Base-by-base conservation (phyloP, 495 filamentous ascomycete species). In the Podospora bellae-mahoneyi region DNA sequence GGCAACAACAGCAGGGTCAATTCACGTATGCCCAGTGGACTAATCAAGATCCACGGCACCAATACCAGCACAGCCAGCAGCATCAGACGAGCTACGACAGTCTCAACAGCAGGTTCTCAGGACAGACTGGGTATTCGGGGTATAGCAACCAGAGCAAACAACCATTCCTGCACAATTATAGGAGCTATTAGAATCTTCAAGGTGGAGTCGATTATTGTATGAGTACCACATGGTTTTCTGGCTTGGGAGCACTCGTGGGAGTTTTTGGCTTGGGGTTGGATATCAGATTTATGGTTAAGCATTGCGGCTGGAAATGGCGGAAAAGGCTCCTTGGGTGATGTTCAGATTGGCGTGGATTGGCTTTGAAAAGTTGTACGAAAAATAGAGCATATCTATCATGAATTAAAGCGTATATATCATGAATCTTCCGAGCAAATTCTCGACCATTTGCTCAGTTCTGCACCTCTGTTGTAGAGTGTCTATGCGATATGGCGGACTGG, bases 101-200 rank as follows among this genome's bases (percentile, higher is more conserved):
- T 60, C 4, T 72, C 58, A 70, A 68, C 63, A 72, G 68, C 39
- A 39, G 59, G 4, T 72, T 66, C 30, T 69, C 67, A 26, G 63
- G 62, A 20, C 57, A 61, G 20, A 68, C 68, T 0, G 66, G 65
- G 2, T 62, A 66, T 19, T 68, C 67, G 26, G 27, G 2, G 10
- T 56, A 65, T 16, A 71, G 66, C 32, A 62, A 64, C 26, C 64
- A 69, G 57, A 73, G 71, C 28, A 60, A 62, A 5, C 59, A 73
- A 32, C 66, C 71, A 5, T 69, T 71, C 48, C 58, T 71, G n/a
- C 27, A 39, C 0, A 28, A 48, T 3, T 57, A 66, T 18, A 34
- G 56, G 57, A 23, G 55, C 13, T 72, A 60, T 19, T 66, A 16
- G 39, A 9, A 48, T 48, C 5, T 0, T 48, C 39, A 13, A 48